Evolutionary conservation across 225 moss, liverwort and hornwort species (phyloP).

Genomic region (Anthoceros angustus): DNA sequence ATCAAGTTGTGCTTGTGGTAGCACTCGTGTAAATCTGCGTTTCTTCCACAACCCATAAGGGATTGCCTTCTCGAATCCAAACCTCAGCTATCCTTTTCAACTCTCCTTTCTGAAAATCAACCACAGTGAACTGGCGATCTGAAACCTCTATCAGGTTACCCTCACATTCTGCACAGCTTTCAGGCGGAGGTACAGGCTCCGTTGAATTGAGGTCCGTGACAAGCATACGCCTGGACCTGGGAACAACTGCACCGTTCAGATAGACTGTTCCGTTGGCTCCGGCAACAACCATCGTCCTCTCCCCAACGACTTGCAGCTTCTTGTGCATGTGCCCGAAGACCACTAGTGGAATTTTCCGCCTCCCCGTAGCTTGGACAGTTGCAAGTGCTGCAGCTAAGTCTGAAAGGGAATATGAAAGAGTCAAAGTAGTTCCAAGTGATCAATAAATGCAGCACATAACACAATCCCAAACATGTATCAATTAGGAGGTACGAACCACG

Average conservation of each 20-base stretch:
- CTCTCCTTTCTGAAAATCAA: not conserved
- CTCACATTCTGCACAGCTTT: not conserved
- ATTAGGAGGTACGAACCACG: slow-evolving; percentile 28
- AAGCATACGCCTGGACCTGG: slow-evolving; percentile 36
- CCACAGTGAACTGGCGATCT: not conserved
- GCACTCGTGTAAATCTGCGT: not conserved
- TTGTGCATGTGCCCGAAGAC: slow-evolving; percentile 97
- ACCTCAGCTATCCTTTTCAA: not conserved
- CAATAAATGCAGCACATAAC: not conserved
- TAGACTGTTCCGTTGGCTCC: slow-evolving; percentile 51
- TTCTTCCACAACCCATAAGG: not conserved
- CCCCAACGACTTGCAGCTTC: slow-evolving; percentile 17
- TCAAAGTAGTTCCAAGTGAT: not conserved
- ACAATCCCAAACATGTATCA: not conserved
- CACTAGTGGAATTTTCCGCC: slow-evolving; percentile 52
- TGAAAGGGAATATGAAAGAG: slow-evolving; percentile 13
- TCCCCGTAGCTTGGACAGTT: slow-evolving; percentile 32
- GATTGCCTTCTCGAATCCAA: not conserved
- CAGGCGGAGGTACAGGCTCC: not conserved
- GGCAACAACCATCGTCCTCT: slow-evolving; percentile 64
- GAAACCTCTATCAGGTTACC: not conserved
- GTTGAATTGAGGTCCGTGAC: slow-evolving; percentile 8
- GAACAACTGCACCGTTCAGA: slow-evolving; percentile 87
- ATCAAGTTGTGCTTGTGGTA: not conserved
- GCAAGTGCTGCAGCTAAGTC: slow-evolving; percentile 59